phyloP scores from a whole-genome alignment of 2,329 filamentous ascomycete species.

The Scedosporium aurantiacum region DNA sequence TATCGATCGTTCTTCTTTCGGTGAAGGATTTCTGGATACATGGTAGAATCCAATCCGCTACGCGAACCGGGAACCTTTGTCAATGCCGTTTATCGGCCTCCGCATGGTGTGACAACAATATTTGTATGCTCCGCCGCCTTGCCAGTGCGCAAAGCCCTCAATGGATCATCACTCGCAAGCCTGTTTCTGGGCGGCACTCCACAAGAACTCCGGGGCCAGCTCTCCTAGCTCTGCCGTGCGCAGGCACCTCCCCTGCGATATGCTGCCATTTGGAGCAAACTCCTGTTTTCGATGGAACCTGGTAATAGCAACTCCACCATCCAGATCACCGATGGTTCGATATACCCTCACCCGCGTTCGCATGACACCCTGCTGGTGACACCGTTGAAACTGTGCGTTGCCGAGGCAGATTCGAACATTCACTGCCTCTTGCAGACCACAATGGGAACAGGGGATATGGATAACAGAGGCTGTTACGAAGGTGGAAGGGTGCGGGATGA shows the following conservation, averaged over 20 bases:
- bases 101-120: neutral
- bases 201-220: too few relatives aligned
- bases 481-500: neutral
- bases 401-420: neutral
- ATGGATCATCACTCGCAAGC: too few relatives aligned
- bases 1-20: neutral
- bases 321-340: neutral
- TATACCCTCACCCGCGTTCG: neutral
- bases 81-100: neutral
- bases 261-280: too few relatives aligned
- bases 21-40: neutral
- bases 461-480: neutral
- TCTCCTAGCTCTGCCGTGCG: too few relatives aligned
- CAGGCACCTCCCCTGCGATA: too few relatives aligned
- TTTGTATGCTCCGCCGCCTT: neutral
- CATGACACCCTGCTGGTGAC: neutral
- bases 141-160: neutral
- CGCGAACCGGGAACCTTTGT: neutral
- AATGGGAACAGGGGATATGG: neutral
- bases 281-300: too few relatives aligned
- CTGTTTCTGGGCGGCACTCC: too few relatives aligned
- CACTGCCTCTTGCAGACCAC: neutral
- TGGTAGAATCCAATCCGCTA: neutral
- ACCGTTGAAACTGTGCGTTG: neutral
- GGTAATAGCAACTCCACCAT: too few relatives aligned